These are phyloP conservation scores for Cyberlindnera nakhonratchasimensis DNA, from an alignment of 805 yeast species.

Conservation along the genomic window DNA sequence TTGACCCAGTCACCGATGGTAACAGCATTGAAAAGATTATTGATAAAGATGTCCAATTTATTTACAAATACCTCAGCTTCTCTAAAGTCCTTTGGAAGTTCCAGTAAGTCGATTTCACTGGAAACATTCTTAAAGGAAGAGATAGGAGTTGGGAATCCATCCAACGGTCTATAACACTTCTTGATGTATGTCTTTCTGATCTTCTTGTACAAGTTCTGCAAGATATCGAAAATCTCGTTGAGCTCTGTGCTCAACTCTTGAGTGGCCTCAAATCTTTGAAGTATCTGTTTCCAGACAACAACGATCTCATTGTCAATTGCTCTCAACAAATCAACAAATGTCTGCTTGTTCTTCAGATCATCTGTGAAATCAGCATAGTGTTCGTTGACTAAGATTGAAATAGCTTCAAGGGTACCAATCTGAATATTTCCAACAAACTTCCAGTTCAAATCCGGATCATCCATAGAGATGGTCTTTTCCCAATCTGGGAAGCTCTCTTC, in stretches of 20 bases:
- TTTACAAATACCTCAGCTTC: constrained; percentile 60
- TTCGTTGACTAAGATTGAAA: constrained; percentile 64
- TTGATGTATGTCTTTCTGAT: constrained; percentile 68
- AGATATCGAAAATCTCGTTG: constrained; percentile 26
- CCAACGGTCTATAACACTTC: constrained; percentile 61
- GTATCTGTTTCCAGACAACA: constrained; percentile 45
- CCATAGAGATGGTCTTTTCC: constrained; percentile 37
- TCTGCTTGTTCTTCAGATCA: constrained; percentile 55
- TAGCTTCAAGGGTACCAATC: constrained; percentile 74
- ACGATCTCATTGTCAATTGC: constrained; percentile 63
- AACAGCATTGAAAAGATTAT: constrained; percentile 52
- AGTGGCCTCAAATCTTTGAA: constrained; percentile 20
- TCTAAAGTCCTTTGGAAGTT: constrained; percentile 36
- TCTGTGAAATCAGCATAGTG: constrained; percentile 75
- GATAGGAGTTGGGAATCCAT: constrained; percentile 19
- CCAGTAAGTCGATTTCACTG: constrained; percentile 7
- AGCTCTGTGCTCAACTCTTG: constrained; percentile 27
- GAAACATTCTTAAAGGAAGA: constrained; percentile 3
- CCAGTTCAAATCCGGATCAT: constrained; percentile 55
- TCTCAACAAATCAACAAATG: constrained; percentile 62
- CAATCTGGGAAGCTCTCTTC: constrained; percentile 52
- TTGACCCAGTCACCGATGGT: constrained; percentile 75
- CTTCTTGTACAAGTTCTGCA: constrained; percentile 51
- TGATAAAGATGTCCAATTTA: constrained; percentile 58
- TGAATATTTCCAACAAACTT: constrained; percentile 72